Percentiles rank a stretch among this genome's conserved stretches.
phyloP scores from a whole-genome alignment of 1,284 basidiomycete genomes.

The Trichosporon ovoides region DNA sequence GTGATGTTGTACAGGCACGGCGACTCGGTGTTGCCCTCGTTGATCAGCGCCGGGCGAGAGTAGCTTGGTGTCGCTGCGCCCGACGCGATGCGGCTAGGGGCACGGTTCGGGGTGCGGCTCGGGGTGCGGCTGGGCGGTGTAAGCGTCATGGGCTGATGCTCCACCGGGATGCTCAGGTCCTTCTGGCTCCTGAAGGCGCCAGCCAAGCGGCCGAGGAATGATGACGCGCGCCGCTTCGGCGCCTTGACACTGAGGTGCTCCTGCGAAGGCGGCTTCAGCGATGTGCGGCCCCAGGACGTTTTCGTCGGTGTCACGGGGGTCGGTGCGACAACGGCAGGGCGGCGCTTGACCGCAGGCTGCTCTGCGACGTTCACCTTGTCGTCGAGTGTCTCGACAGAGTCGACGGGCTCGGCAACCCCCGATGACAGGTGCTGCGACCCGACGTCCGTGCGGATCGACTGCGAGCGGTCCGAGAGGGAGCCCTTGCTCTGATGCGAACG shows the following conservation, averaged over 20 bases:
- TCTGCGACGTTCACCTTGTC: neutral
- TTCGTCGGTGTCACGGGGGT: neutral
- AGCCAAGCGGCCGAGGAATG: conserved; percentile 12
- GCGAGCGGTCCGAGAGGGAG: neutral
- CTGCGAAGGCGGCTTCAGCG: neutral
- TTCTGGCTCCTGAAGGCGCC: conserved; percentile 15
- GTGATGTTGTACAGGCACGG: conserved; percentile 24
- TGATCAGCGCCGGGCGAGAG: conserved; percentile 14
- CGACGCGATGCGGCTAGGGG: neutral
- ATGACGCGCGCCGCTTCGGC: conserved; percentile 4
- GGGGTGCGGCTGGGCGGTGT: neutral
- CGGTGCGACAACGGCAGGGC: neutral
- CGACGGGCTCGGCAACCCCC: neutral
- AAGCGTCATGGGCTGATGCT: neutral
- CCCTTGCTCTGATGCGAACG: conserved; percentile 5
- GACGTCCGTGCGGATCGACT: neutral
- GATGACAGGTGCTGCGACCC: neutral
- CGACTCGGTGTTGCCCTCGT: conserved; percentile 24
- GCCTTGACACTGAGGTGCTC: neutral
- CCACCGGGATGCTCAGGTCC: conserved; percentile 9
- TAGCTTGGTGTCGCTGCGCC: conserved; percentile 8
- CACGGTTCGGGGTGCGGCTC: neutral
- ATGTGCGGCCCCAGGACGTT: neutral
- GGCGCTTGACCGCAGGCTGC: neutral
- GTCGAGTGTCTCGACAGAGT: neutral